Percentiles rank a stretch among this genome's conserved stretches.
phyloP scores from a whole-genome alignment of 2,329 filamentous ascomycete genomes.

The Coleophoma eucalyptorum region DNA sequence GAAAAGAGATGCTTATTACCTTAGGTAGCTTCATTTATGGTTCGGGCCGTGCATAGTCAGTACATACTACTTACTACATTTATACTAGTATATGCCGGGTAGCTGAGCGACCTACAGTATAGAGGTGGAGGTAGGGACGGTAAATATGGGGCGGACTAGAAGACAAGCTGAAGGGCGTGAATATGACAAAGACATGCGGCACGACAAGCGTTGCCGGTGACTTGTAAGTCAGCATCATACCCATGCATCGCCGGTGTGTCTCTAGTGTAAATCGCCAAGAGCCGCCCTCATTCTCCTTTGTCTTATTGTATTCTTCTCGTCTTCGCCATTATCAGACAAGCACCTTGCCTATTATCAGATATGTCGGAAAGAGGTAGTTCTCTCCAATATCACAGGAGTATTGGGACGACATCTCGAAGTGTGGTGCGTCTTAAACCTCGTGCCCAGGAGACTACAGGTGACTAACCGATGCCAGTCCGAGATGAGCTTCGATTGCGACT shows the following conservation, averaged over 20 bases:
- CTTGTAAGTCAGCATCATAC: not conserved
- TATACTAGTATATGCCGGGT: no score
- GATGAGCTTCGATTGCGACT: slow-evolving; percentile 10
- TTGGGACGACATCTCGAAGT: slow-evolving; percentile 1
- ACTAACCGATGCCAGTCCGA: not conserved
- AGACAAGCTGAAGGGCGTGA: not conserved
- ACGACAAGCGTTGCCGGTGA: not conserved
- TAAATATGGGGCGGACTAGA: no score
- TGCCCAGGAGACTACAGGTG: not conserved
- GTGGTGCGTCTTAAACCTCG: not conserved
- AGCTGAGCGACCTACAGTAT: no score
- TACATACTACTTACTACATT: no score
- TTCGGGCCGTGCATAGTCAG: no score
- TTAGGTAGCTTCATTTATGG: no score
- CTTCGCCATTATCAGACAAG: not conserved
- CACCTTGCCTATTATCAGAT: not conserved
- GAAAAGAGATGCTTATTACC: no score
- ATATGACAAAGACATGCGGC: not conserved
- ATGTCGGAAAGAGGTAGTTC: slow-evolving; percentile 5
- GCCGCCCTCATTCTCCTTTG: not conserved
- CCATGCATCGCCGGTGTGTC: not conserved
- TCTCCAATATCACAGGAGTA: slow-evolving; percentile 7
- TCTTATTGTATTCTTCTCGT: not conserved
- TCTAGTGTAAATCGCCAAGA: not conserved
- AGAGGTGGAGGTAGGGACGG: no score